phyloP scores from a whole-genome alignment of 495 filamentous ascomycete genomes.

The Aspergillus avenaceus region DNA sequence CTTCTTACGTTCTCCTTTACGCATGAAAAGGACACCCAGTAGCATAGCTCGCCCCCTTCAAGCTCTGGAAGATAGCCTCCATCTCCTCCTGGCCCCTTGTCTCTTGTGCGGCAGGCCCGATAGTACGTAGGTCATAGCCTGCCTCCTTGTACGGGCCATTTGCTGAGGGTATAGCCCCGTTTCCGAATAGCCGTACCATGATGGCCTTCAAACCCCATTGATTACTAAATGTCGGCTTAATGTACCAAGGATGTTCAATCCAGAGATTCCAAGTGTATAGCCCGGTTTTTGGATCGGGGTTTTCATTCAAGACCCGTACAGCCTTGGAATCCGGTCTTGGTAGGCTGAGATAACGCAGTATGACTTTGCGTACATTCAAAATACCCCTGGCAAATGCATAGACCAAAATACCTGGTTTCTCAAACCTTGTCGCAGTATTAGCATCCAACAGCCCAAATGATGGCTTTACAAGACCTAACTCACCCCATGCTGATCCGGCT shows the following conservation, averaged over 20 bases:
- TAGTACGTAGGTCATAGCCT: constrained; percentile 6
- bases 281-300: constrained; percentile 1
- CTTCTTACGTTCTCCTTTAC: too few relatives aligned
- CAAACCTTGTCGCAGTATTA: background rate
- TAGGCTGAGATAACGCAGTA: constrained; percentile 43
- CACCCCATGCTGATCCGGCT: constrained; percentile 5
- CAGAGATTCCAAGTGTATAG: constrained; percentile 2
- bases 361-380: constrained; percentile 28
- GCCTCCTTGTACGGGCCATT: background rate
- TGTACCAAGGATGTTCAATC: constrained; percentile 12
- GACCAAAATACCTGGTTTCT: background rate
- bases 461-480: background rate
- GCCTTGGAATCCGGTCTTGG: constrained; percentile 31
- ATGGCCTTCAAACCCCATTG: constrained; percentile 9
- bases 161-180: background rate
- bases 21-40: constrained; percentile 6
- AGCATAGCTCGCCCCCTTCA: constrained; percentile 1
- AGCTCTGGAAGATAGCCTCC: background rate
- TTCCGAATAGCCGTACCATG: constrained; percentile 6
- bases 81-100: constrained; percentile 4
- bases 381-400: background rate
- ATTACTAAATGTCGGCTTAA: constrained; percentile 8
- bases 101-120: constrained; percentile 7
- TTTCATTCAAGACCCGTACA: constrained; percentile 1
- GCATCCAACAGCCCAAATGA: background rate